phyloP scores from a whole-genome alignment of 257 asterid genomes.

The Leonotis leonurus region DNA sequence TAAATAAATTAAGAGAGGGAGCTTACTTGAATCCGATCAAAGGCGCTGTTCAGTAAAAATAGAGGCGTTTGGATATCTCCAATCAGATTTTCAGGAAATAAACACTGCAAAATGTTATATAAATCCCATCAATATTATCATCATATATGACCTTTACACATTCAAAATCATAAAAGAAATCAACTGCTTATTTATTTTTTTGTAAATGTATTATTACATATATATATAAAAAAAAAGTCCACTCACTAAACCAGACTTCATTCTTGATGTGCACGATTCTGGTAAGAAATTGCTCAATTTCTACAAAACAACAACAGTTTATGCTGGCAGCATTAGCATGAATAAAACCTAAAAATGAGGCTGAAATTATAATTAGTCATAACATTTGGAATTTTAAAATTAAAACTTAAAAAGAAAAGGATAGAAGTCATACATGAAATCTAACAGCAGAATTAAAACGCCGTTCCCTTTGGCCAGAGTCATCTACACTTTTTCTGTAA shows the following conservation, averaged over 20 bases:
- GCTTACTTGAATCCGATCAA: background rate
- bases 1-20: background rate
- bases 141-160: too few relatives aligned
- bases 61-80: conserved; percentile 2
- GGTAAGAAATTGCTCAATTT: conserved; percentile 14
- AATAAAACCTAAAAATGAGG: too few relatives aligned
- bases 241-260: background rate
- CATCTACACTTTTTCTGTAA: conserved; percentile 16
- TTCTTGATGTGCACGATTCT: conserved; percentile 3
- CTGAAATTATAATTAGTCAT: too few relatives aligned
- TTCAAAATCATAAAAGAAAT: too few relatives aligned
- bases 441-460: background rate
- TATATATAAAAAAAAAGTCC: background rate
- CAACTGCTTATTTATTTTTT: too few relatives aligned
- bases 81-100: conserved; percentile 1
- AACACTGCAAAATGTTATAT: background rate
- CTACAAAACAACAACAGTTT: background rate
- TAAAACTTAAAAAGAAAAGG: background rate
- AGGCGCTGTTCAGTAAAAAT: conserved; percentile 1
- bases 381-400: background rate
- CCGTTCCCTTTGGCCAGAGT: background rate
- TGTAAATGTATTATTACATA: too few relatives aligned
- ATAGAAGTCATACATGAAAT: conserved; percentile 14
- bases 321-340: background rate
- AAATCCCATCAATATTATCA: background rate